Evolutionary conservation across 1,284 basidiomycete species (phyloP).

Genomic region (Inonotus hispidus): DNA sequence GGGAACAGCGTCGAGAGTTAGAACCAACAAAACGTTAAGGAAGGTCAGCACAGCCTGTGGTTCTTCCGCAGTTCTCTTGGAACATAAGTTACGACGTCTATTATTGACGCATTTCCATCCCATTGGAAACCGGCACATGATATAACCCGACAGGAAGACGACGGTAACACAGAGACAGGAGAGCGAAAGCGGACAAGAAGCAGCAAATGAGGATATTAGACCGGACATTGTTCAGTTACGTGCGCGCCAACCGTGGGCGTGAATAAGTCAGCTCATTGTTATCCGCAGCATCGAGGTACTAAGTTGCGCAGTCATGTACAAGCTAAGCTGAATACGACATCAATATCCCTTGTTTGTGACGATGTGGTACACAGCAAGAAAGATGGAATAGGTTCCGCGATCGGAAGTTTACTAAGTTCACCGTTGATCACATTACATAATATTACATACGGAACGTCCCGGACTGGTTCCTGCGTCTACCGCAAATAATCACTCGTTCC

Average conservation of each 20-base stretch:
- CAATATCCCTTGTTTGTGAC: too few species aligned
- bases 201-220: background rate
- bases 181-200: background rate
- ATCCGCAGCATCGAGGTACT: background rate
- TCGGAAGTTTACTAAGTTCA: too few species aligned
- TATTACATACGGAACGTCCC: background rate
- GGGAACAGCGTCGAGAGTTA: background rate
- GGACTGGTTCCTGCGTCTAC: background rate
- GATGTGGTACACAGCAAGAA: too few species aligned
- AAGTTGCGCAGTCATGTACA: conserved; percentile 6
- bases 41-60: conserved; percentile 5
- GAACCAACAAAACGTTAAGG: background rate
- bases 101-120: background rate
- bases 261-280: background rate
- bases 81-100: background rate
- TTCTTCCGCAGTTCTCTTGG: conserved; percentile 3
- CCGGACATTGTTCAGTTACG: too few species aligned
- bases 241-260: too few species aligned
- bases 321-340: too few species aligned
- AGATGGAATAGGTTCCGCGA: too few species aligned
- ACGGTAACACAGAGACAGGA: background rate
- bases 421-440: too few species aligned
- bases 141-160: background rate
- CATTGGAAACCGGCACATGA: background rate
- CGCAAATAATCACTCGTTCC: background rate